A percentile compares a stretch with the other conserved stretches of the same genome.
These are phyloP conservation scores for Pterulicium gracile DNA, from an alignment of 1,284 basidiomycete genomes.

Conservation along the genomic window DNA sequence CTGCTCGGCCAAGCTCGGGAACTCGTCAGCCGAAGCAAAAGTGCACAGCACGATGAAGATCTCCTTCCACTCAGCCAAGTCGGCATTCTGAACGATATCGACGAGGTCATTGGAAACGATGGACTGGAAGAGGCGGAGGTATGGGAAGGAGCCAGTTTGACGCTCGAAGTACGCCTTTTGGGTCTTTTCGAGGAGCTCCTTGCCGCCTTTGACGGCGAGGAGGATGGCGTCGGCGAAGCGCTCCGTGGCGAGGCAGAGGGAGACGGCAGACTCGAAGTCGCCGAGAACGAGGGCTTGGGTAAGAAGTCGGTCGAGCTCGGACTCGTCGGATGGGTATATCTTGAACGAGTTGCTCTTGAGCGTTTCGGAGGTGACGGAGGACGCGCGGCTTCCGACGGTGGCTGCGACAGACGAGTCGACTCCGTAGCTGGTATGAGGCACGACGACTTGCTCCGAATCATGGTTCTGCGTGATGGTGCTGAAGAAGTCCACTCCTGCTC, in stretches of 20 bases:
- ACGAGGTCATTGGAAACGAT: slow-evolving; percentile 89
- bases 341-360: slow-evolving; percentile 76
- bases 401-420: slow-evolving; percentile 85
- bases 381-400: slow-evolving; percentile 79
- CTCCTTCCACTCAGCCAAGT: slow-evolving; percentile 92
- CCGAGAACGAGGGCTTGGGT: slow-evolving; percentile 92
- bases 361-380: slow-evolving; percentile 71
- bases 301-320: slow-evolving; percentile 80
- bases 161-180: slow-evolving; percentile 93
- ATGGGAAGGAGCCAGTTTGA: slow-evolving; percentile 68
- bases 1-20: slow-evolving; percentile 80
- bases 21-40: slow-evolving; percentile 82
- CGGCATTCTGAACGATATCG: slow-evolving; percentile 94
- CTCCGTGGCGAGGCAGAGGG: slow-evolving; percentile 82
- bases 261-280: slow-evolving; percentile 89
- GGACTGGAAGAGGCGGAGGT: slow-evolving; percentile 91
- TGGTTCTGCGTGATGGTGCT: slow-evolving; percentile 63
- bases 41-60: slow-evolving; percentile 97
- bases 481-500: slow-evolving; percentile 83
- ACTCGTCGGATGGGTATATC: slow-evolving; percentile 86
- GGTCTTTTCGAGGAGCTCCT: slow-evolving; percentile 81
- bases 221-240: slow-evolving; percentile 93
- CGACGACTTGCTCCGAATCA: slow-evolving; percentile 40
- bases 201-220: slow-evolving; percentile 85
- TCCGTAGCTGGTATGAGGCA: slow-evolving; percentile 73